phyloP scores from a whole-genome alignment of 352 stramenopile genomes.

The Phytopythium mirpurense region DNA sequence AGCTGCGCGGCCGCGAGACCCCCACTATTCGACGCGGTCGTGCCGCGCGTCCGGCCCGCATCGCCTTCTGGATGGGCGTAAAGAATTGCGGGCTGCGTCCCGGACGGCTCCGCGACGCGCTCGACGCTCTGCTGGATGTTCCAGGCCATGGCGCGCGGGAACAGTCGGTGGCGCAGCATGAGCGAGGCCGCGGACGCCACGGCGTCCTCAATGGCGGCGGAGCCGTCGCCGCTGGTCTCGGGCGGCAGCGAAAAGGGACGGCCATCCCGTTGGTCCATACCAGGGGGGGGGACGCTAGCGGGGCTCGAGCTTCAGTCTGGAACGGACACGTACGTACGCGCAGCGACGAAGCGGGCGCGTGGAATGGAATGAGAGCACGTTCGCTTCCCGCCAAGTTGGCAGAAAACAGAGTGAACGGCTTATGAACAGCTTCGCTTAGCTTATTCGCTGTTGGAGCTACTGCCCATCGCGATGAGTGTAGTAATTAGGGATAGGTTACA shows the following conservation, averaged over 20 bases:
- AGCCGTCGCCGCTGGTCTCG: neutral
- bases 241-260: neutral
- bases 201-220: slow-evolving; percentile 14
- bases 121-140: slow-evolving; percentile 28
- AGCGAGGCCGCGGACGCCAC: slow-evolving; percentile 15
- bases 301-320: neutral
- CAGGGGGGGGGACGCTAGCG: too few relatives aligned
- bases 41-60: neutral
- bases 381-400: too few relatives aligned
- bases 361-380: too few relatives aligned
- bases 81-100: neutral
- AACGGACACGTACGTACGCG: neutral
- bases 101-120: slow-evolving; percentile 4
- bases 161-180: slow-evolving; percentile 51
- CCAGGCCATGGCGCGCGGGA: slow-evolving; percentile 61
- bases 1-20: slow-evolving; percentile 1
- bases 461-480: too few relatives aligned
- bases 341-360: neutral
- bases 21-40: neutral
- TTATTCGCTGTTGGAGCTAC: too few relatives aligned
- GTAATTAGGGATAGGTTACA: too few relatives aligned
- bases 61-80: neutral
- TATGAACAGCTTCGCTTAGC: too few relatives aligned
- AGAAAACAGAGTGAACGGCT: too few relatives aligned
- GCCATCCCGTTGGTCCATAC: neutral